A percentile compares a stretch with the other conserved stretches of the same genome.
Evolutionary conservation across 352 stramenopile genomes (phyloP).

Genomic region (Globisporangium cystogenes): DNA sequence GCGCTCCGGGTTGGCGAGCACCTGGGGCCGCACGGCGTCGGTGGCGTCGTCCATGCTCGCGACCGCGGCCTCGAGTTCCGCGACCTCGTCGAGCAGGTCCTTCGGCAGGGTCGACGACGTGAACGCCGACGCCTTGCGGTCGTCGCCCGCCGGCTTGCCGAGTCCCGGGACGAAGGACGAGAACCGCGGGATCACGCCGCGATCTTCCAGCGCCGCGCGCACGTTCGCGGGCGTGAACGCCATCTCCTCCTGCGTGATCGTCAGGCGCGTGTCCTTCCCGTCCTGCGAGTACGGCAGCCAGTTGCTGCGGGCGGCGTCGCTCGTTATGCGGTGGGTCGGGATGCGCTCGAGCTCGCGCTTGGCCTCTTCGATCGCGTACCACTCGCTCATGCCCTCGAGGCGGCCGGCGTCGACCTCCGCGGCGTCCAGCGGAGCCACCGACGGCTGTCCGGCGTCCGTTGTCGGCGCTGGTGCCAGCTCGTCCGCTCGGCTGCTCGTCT

Average conservation of each 20-base stretch:
- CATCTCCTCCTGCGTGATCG: conserved; percentile 65
- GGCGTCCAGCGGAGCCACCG: not conserved
- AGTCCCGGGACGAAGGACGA: conserved; percentile 5
- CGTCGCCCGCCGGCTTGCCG: conserved; percentile 1
- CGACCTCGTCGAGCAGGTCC: conserved; percentile 51
- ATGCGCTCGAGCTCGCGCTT: conserved; percentile 62
- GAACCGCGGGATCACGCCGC: conserved; percentile 51
- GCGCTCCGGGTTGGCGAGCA: conserved; percentile 54
- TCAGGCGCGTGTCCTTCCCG: conserved; percentile 48
- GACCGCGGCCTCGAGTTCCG: conserved; percentile 40
- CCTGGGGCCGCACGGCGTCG: conserved; percentile 12
- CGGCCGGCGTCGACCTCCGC: conserved; percentile 33
- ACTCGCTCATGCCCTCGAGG: conserved; percentile 59
- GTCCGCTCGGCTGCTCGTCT: not conserved
- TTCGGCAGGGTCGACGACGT: conserved; percentile 24
- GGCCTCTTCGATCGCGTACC: conserved; percentile 67
- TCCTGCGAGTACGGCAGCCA: conserved; percentile 43
- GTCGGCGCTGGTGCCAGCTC: not conserved
- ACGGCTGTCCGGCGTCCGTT: not conserved
- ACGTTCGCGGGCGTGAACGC: conserved; percentile 49
- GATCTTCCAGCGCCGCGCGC: conserved; percentile 52
- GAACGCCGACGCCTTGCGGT: conserved; percentile 1
- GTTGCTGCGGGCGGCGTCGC: conserved; percentile 42
- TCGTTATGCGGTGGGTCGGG: conserved; percentile 58
- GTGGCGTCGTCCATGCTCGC: conserved; percentile 24